Evolutionary conservation across 2,329 filamentous ascomycete species (phyloP).

Genomic region (Aspergillus awamori): DNA sequence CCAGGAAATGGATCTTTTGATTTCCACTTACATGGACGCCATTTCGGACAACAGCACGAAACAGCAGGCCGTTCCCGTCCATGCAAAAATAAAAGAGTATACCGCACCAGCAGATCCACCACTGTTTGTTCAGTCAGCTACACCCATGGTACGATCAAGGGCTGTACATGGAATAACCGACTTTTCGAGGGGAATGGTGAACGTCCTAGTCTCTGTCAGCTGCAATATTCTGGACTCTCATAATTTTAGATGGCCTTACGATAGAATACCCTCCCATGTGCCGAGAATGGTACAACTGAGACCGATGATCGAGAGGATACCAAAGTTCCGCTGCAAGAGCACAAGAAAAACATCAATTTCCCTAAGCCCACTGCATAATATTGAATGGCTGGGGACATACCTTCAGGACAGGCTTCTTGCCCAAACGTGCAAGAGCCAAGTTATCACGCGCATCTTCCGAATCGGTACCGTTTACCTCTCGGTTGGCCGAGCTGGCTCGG

Average conservation of each 20-base stretch:
- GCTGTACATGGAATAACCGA: not conserved
- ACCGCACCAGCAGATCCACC: conserved; percentile 39
- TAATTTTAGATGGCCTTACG: not conserved
- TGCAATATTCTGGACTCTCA: not conserved
- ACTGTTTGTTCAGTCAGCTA: conserved; percentile 17
- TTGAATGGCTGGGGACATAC: conserved; percentile 2
- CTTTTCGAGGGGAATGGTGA: conserved; percentile 18
- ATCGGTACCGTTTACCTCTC: not conserved
- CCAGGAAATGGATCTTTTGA: too few species aligned
- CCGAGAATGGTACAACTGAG: conserved; percentile 29
- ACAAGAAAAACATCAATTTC: not conserved
- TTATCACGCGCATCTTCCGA: conserved; percentile 14
- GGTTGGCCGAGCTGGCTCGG: not conserved
- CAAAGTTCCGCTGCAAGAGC: conserved; percentile 23
- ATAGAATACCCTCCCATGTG: conserved; percentile 27
- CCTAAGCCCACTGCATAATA: too few species aligned
- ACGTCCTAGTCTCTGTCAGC: conserved; percentile 5
- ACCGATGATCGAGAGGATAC: conserved; percentile 23
- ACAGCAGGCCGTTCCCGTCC: conserved; percentile 31
- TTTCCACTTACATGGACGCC: conserved; percentile 33
- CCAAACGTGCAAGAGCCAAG: conserved; percentile 19
- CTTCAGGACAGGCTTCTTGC: conserved; percentile 24
- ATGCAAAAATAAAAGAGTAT: conserved; percentile 37
- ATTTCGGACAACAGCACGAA: conserved; percentile 35
- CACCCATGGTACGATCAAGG: not conserved